Evolutionary conservation across 192 early-diverging fungal species (phyloP).

Genomic region (Coemansia umbellata): DNA sequence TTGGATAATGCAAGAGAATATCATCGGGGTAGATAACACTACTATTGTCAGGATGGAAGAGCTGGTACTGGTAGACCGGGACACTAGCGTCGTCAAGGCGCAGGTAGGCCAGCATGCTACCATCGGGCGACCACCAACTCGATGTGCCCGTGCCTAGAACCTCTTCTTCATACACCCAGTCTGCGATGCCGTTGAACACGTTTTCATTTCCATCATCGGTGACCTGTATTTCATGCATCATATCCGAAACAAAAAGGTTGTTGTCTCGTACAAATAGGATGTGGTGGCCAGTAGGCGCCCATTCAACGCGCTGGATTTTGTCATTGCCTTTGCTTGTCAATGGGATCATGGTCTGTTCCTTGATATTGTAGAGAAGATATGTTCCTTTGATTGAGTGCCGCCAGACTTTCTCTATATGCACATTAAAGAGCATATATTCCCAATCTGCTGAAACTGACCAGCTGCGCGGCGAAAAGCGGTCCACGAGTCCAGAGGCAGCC

Average conservation of each 20-base stretch:
- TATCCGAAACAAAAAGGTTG: conserved; percentile 78
- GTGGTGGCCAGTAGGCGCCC: conserved; percentile 74
- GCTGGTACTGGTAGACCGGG: conserved; percentile 68
- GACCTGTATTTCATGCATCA: conserved; percentile 63
- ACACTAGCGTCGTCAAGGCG: conserved; percentile 85
- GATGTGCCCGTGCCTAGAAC: conserved; percentile 65
- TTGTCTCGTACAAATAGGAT: conserved; percentile 86
- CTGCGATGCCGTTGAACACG: conserved; percentile 91
- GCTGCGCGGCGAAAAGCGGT: conserved; percentile 43
- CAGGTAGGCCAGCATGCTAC: conserved; percentile 70
- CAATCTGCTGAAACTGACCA: conserved; percentile 73
- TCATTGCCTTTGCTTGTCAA: conserved; percentile 49
- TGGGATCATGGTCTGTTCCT: conserved; percentile 56
- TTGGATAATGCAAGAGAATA: conserved; percentile 83
- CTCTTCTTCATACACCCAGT: conserved; percentile 99
- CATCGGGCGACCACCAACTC: conserved; percentile 88
- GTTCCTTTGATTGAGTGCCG: conserved; percentile 79
- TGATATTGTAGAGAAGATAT: conserved; percentile 73
- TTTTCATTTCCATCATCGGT: conserved; percentile 79
- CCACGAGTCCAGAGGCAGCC: conserved; percentile 18
- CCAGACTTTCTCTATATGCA: conserved; percentile 67
- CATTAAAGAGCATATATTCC: conserved; percentile 70
- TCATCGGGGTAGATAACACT: conserved; percentile 64
- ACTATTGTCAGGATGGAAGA: conserved; percentile 62
- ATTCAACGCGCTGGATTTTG: conserved; percentile 63